phyloP scores from a whole-genome alignment of 176 grass and related monocot species.

The Rhynchospora tenuis region DNA sequence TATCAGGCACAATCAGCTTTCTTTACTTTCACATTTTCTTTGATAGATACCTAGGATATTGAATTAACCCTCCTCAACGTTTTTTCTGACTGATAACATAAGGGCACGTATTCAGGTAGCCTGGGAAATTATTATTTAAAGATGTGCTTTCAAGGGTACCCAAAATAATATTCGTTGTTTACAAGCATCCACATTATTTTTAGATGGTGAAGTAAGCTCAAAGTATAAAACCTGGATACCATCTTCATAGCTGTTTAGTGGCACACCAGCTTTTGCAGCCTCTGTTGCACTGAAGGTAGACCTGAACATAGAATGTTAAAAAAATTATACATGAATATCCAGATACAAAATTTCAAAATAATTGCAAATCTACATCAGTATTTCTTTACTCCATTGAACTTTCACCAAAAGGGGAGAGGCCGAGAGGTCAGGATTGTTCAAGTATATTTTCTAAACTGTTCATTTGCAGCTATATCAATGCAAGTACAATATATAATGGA shows the following conservation, averaged over 20 bases:
- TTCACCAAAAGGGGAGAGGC: neutral
- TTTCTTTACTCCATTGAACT: neutral
- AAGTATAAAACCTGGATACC: conserved; percentile 34
- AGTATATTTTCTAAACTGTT: neutral
- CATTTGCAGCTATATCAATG: neutral
- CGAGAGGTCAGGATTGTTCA: neutral
- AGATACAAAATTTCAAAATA: neutral
- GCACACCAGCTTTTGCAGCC: conserved; percentile 65
- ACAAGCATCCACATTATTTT: neutral
- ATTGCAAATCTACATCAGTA: neutral
- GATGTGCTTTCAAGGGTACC: neutral
- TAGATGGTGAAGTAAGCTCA: conserved; percentile 2
- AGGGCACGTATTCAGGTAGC: neutral
- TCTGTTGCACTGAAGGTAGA: conserved; percentile 65
- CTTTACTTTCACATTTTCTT: neutral
- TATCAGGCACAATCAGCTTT: neutral
- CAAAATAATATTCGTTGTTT: neutral
- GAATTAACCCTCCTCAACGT: neutral
- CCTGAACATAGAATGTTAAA: conserved; percentile 39
- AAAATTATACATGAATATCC: neutral
- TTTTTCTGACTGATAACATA: conserved; percentile 18
- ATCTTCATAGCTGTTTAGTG: conserved; percentile 38
- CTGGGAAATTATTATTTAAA: neutral
- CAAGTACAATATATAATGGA: neutral
- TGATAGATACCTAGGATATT: neutral